phyloP scores from a whole-genome alignment of 2,329 filamentous ascomycete genomes.

The Coniochaeta ligniaria region DNA sequence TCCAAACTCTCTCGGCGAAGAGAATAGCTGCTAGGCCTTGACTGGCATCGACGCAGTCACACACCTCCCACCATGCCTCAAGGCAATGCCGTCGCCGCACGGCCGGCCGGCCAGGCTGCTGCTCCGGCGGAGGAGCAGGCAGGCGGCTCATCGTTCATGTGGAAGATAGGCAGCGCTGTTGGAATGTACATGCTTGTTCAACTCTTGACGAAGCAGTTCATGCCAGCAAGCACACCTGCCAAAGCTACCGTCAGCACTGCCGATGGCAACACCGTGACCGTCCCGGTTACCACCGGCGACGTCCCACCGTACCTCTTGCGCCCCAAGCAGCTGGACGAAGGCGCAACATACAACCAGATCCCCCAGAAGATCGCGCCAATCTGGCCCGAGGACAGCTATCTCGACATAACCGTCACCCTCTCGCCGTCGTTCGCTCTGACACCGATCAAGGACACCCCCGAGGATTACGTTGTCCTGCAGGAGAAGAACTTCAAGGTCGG shows the following conservation, averaged over 20 bases:
- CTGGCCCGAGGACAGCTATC: constrained; percentile 69
- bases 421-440: constrained; percentile 66
- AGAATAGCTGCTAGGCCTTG: not conserved
- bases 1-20: not conserved
- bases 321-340: constrained; percentile 52
- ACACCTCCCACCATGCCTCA: not conserved
- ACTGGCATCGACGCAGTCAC: not conserved
- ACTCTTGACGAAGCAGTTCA: constrained; percentile 46
- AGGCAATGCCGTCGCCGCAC: constrained; percentile 1
- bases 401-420: constrained; percentile 83
- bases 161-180: constrained; percentile 43
- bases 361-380: constrained; percentile 75
- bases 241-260: constrained; percentile 42
- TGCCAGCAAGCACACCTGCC: constrained; percentile 34
- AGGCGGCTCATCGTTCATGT: constrained; percentile 25
- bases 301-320: constrained; percentile 61
- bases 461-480: constrained; percentile 65
- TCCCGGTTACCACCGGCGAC: constrained; percentile 44
- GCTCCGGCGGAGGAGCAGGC: not conserved
- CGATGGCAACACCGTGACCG: constrained; percentile 43
- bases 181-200: constrained; percentile 54
- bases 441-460: constrained; percentile 56
- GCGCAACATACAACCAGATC: constrained; percentile 55
- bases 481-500: constrained; percentile 76
- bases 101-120: not conserved